Evolutionary conservation across 108 stramenopile genomes (phyloP).

Genomic region (Cyclotella atomus): DNA sequence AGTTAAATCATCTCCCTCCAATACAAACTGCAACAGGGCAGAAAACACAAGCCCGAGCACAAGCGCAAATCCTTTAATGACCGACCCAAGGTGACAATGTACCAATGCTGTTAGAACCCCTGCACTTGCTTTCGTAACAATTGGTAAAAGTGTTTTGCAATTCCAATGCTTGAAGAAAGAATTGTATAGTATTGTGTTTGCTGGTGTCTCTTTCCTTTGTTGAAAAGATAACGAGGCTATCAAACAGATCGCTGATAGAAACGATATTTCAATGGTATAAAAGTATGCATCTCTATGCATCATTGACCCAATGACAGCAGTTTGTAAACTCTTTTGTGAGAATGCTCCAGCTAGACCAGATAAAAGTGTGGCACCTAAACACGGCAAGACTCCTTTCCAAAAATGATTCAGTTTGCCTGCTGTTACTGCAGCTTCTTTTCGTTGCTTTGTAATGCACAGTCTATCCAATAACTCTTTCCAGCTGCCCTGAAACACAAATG

Average conservation of each 20-base stretch:
- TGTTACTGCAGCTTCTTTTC: background rate
- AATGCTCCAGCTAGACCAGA: constrained; percentile 87
- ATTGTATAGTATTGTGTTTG: background rate
- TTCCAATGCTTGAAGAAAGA: constrained; percentile 30
- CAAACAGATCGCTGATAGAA: constrained; percentile 53
- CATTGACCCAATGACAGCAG: constrained; percentile 18
- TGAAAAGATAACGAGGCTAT: constrained; percentile 28
- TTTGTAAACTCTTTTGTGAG: constrained; percentile 83
- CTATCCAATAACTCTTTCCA: constrained; percentile 28
- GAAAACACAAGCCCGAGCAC: constrained; percentile 64
- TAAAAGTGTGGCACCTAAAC: constrained; percentile 66
- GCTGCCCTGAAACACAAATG: constrained; percentile 67
- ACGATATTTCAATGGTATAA: constrained; percentile 75
- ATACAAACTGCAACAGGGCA: constrained; percentile 48
- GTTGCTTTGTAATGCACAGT: background rate
- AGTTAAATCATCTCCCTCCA: constrained; percentile 55
- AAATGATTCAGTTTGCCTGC: background rate
- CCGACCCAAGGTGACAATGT: constrained; percentile 68
- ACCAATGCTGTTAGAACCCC: constrained; percentile 82
- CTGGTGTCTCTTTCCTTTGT: constrained; percentile 3
- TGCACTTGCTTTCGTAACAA: constrained; percentile 60
- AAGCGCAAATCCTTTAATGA: constrained; percentile 71
- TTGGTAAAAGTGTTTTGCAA: constrained; percentile 45
- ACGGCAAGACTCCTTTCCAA: constrained; percentile 61
- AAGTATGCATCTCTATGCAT: constrained; percentile 71